phyloP scores from a whole-genome alignment of 176 grass and related monocot species.

The Puya raimondii region DNA sequence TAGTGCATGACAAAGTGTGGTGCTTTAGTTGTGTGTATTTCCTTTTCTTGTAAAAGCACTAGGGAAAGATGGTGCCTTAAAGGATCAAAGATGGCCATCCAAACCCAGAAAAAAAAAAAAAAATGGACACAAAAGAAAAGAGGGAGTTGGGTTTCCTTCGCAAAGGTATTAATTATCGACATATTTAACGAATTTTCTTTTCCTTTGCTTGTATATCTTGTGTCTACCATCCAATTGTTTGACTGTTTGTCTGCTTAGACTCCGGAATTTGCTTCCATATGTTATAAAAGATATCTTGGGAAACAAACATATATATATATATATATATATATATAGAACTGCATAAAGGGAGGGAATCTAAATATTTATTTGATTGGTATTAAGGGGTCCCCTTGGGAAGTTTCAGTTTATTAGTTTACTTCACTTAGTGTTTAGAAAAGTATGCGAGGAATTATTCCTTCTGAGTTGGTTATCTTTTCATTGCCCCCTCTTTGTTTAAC shows the following conservation, averaged over 20 bases:
- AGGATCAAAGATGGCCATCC: conserved; percentile 16
- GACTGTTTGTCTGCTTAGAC: conserved; percentile 77
- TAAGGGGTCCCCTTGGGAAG: too few species aligned
- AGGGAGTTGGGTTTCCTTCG: conserved; percentile 24
- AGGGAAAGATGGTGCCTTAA: conserved; percentile 11
- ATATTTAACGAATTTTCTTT: conserved; percentile 29
- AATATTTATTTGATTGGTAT: conserved; percentile 1
- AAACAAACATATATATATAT: conserved; percentile 34
- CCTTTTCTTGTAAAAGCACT: conserved; percentile 33
- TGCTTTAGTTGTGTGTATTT: conserved; percentile 44
- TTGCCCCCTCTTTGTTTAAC: too few species aligned
- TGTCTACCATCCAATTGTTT: conserved; percentile 35
- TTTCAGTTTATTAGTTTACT: too few species aligned
- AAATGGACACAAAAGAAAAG: conserved; percentile 5
- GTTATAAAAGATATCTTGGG: conserved; percentile 42
- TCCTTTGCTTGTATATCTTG: conserved; percentile 16
- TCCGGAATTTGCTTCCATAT: conserved; percentile 37
- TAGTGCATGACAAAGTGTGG: conserved; percentile 20
- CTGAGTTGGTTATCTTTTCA: too few species aligned
- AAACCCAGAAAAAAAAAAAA: conserved; percentile 26
- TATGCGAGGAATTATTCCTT: too few species aligned
- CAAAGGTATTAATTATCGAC: conserved; percentile 21
- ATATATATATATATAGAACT: neutral
- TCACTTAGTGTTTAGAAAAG: too few species aligned
- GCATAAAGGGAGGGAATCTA: conserved; percentile 9